phyloP scores from a whole-genome alignment of 2,329 filamentous ascomycete genomes.

The Ceratocystis colombiana region DNA sequence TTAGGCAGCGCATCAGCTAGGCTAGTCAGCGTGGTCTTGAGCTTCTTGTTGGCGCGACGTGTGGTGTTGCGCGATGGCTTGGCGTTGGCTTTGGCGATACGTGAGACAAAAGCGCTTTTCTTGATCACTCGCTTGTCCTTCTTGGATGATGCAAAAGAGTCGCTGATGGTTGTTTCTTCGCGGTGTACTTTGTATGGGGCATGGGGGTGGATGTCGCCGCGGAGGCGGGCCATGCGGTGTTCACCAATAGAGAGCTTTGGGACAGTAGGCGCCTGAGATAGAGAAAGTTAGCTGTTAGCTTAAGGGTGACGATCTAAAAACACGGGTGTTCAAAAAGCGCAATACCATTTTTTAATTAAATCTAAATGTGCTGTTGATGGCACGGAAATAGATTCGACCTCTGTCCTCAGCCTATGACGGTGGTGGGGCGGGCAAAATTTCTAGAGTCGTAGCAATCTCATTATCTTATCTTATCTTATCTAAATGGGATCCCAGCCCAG shows the following conservation, averaged over 20 bases:
- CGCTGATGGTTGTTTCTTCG: slow-evolving; percentile 41
- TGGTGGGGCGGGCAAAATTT: slow-evolving; percentile 19
- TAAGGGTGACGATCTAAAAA: background rate
- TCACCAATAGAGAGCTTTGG: slow-evolving; percentile 49
- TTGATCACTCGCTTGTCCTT: slow-evolving; percentile 75
- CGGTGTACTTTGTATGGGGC: slow-evolving; percentile 45
- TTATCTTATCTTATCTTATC: slow-evolving; percentile 22
- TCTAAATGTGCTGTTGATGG: background rate
- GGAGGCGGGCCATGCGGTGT: slow-evolving; percentile 44
- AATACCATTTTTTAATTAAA: slow-evolving; percentile 16
- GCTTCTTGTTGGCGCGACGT: slow-evolving; percentile 63
- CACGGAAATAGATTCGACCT: too few species aligned
- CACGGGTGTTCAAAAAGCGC: background rate
- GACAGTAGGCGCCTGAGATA: slow-evolving; percentile 29
- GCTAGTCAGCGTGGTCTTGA: slow-evolving; percentile 62
- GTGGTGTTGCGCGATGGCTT: slow-evolving; percentile 44
- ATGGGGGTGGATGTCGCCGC: slow-evolving; percentile 41
- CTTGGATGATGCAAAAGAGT: slow-evolving; percentile 61
- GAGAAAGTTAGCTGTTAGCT: background rate
- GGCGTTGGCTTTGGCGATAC: slow-evolving; percentile 54
- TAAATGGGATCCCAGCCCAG: slow-evolving; percentile 9
- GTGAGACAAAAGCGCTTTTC: slow-evolving; percentile 67
- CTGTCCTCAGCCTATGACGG: slow-evolving; percentile 12
- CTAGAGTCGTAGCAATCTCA: background rate
- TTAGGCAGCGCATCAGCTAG: slow-evolving; percentile 73